phyloP scores from a whole-genome alignment of 2,329 filamentous ascomycete genomes.

The Talaromyces sp. region DNA sequence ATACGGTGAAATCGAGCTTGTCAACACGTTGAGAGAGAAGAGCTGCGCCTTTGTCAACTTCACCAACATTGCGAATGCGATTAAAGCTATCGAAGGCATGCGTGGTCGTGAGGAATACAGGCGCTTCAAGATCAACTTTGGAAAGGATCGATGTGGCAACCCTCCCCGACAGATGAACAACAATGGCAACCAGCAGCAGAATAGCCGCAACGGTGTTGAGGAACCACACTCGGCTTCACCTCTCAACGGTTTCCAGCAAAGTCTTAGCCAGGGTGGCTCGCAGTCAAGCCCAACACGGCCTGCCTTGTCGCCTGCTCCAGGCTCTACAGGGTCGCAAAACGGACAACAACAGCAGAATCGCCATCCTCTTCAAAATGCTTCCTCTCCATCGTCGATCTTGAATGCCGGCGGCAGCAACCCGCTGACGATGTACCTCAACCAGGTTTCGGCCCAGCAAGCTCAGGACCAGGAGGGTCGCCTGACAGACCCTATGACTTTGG shows the following conservation, averaged over 20 bases:
- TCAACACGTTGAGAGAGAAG: slow-evolving; percentile 96
- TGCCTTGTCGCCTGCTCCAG: slow-evolving; percentile 49
- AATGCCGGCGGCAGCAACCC: slow-evolving; percentile 79
- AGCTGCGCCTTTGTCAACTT: slow-evolving; percentile 99
- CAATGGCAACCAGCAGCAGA: slow-evolving; percentile 43
- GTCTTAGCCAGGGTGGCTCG: slow-evolving; percentile 48
- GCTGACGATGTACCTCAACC: slow-evolving; percentile 86
- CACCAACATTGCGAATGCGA: slow-evolving; percentile 98
- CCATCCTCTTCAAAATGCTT: slow-evolving; percentile 50
- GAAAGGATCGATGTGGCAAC: slow-evolving; percentile 97
- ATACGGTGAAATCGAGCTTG: slow-evolving; percentile 94
- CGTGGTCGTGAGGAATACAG: slow-evolving; percentile 93
- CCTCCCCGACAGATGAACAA: slow-evolving; percentile 78
- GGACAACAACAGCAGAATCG: slow-evolving; percentile 45
- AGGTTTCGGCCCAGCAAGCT: slow-evolving; percentile 55
- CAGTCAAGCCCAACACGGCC: slow-evolving; percentile 58
- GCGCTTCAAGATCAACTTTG: slow-evolving; percentile 99
- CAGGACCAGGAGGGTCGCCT: slow-evolving; percentile 60
- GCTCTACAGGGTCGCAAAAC: slow-evolving; percentile 49
- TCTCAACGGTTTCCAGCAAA: slow-evolving; percentile 54
- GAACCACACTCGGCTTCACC: slow-evolving; percentile 50
- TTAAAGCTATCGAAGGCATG: slow-evolving; percentile 97
- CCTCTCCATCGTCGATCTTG: slow-evolving; percentile 66
- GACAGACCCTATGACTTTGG: slow-evolving; percentile 36
- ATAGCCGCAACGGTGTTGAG: slow-evolving; percentile 57